Base-by-base conservation (phyloP, 2,329 filamentous ascomycete species). In the Colletotrichum sp. region DNA sequence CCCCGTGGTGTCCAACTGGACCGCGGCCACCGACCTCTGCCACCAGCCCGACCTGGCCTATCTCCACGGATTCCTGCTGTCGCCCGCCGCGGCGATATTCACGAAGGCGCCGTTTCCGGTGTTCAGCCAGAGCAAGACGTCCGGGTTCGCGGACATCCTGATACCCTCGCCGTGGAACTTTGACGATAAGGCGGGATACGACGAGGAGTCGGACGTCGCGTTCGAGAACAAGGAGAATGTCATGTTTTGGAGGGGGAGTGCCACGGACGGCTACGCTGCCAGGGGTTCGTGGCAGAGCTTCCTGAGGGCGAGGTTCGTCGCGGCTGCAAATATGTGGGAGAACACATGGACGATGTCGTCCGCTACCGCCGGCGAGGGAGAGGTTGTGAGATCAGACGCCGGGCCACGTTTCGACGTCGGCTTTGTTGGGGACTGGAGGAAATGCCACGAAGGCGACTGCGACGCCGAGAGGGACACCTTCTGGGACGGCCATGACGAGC, bases 261-360 rank as follows among this genome's bases (percentile, higher is more conserved):
- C 87, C 4, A 88, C 88, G 14, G 89, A 89, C 26, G 89, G 89
- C 1, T 85, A 85, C 61, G 85, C 88, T n/a, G 78, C 85, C 79
- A 58, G 84, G 83, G 75, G 89, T 6, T 89, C 87, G 36, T 93
- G 91, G 91, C 86, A 86, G 21, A 86, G 87, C 1, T 92, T 92
- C 77, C 87, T 92, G 38, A 87, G 91, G 7, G 91, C 92, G 71
- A 87, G 92, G 12, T 90, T 93, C 76, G 86, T 92, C 9, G 83
- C 87, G 58, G 87, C 91, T 84, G 81, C 89, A 28, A 90, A 67
- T 13, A 75, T 32, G 59, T 73, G 30, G 56, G 21, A 26, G 58
- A 52, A 4, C 43, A 0, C n/a, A 13, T 52, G n/a, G 43, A 4
- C 9, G 43, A 52, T 52, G n/a, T 0, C n/a, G n/a, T 52, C 43